Percentiles rank a stretch among this genome's conserved stretches.
Evolutionary conservation across 2,329 filamentous ascomycete genomes (phyloP).

Genomic region (Fusarium euwallaceae): DNA sequence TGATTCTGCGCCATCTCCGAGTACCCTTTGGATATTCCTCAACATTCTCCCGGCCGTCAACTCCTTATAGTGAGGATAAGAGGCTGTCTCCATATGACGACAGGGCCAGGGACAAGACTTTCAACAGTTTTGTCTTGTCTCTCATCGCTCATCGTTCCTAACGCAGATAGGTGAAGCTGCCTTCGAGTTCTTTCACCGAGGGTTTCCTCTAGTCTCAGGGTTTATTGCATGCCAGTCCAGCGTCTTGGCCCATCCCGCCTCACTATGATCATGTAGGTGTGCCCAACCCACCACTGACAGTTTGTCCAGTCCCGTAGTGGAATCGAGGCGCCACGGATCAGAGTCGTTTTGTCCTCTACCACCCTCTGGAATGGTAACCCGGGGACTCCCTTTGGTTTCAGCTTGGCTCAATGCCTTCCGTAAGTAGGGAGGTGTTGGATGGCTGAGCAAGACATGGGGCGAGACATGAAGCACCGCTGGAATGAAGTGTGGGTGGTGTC

Average conservation of each 20-base stretch:
- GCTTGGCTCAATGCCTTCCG: background rate
- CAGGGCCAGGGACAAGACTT: background rate
- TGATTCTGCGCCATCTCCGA: background rate
- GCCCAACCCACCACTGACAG: background rate
- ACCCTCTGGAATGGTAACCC: conserved; percentile 11
- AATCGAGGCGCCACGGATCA: conserved; percentile 23
- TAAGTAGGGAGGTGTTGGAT: background rate
- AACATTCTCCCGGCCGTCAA: background rate
- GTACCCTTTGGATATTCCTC: background rate
- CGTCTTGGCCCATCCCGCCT: background rate
- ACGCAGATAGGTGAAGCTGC: background rate
- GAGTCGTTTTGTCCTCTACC: conserved; percentile 26
- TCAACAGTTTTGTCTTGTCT: conserved; percentile 17
- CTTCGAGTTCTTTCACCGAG: background rate
- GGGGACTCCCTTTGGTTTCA: background rate
- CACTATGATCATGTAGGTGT: background rate
- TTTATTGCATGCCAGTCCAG: conserved; percentile 16
- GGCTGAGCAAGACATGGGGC: conserved; percentile 9
- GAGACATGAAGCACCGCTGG: conserved; percentile 9
- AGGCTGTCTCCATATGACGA: conserved; percentile 1
- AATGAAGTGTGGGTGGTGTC: conserved; percentile 13
- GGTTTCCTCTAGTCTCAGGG: background rate
- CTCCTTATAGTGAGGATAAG: background rate
- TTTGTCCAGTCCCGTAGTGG: conserved; percentile 3
- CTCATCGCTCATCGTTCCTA: background rate